phyloP scores from a whole-genome alignment of 139 green algal genomes.

The Coelastrella sp. region DNA sequence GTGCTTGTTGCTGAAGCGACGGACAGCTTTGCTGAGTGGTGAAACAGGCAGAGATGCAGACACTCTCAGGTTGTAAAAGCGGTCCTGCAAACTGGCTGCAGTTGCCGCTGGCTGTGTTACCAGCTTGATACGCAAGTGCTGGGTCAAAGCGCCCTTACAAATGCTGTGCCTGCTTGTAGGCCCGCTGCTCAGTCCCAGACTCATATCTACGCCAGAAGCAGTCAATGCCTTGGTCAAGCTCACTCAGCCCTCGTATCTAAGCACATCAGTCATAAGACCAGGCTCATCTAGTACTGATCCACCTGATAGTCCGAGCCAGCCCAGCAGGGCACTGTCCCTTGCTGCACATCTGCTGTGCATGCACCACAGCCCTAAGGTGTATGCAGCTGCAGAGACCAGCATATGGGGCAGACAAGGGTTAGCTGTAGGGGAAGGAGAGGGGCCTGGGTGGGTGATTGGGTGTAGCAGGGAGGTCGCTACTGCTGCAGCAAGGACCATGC shows the following conservation, averaged over 20 bases:
- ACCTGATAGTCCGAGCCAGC: too few species aligned
- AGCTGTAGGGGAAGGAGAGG: background rate
- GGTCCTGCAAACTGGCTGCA: too few species aligned
- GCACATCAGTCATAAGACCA: background rate
- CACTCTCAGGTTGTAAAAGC: too few species aligned
- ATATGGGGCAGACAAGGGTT: constrained; percentile 14
- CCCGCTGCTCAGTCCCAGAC: background rate
- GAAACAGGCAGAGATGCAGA: too few species aligned
- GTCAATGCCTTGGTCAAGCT: background rate
- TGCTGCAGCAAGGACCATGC: background rate
- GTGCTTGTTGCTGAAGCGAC: too few species aligned
- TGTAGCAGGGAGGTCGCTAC: background rate
- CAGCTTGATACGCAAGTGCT: background rate
- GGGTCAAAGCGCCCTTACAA: background rate
- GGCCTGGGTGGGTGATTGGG: background rate
- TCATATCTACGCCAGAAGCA: background rate
- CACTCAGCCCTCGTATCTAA: background rate
- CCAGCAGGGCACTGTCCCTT: background rate
- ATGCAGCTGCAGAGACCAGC: constrained; percentile 5
- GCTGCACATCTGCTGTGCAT: constrained; percentile 4
- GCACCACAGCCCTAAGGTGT: constrained; percentile 5
- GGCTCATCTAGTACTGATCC: background rate
- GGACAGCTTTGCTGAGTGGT: too few species aligned
- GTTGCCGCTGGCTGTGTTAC: too few species aligned
- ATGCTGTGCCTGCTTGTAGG: background rate